Base-by-base conservation (phyloP, 148 eudicot genomes). In the Polygonum maritimum region DNA sequence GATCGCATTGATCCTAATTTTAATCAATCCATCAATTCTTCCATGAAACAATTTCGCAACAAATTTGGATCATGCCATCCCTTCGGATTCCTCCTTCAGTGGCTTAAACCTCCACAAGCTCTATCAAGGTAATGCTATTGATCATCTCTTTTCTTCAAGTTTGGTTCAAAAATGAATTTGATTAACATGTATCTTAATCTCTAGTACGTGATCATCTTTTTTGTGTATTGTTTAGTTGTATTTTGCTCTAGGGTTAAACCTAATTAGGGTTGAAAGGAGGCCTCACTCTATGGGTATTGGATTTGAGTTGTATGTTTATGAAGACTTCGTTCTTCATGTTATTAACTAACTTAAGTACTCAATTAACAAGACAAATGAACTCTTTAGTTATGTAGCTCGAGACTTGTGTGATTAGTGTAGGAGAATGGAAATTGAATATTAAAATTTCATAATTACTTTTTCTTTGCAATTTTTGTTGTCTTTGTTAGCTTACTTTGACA, bases 1-100 rank as follows among this genome's bases (percentile, higher is more conserved):
- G 71, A 67, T 67, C 71, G 71, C 71, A 67, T 67, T 67, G 71
- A 67, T 67, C 71, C 71, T 15, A 67, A 67, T 35, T 67, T 67
- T 21, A 19, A 21, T 9, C 5, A 14, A 3, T 9, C 5, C 4
- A 3, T 51, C n/a, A 51, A 51, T 51, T 48, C 52, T 12, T 48
- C 55, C 55, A 51, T 51, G 55, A 14, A 51, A 10, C 10, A 26
- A 26, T n/a, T 26, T 11, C 14, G 31, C 44, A 16, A 67, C 44
- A 67, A 65, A 38, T 67, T 67, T 67, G 71, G 71, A 67, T 67
- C 71, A 67, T 67, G 71, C 45, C 45, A 67, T 67, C 71, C 44
- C 71, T 65, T 65, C n/a, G 71, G 71, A 65, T 65, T 35, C 71
- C 39, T 65, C 71, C 71, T 67, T 67, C n/a, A 36, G 71, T 67